These are phyloP conservation scores for Yamadazyma aaseri DNA, from an alignment of 1,139 yeast species.

Conservation along the genomic window DNA sequence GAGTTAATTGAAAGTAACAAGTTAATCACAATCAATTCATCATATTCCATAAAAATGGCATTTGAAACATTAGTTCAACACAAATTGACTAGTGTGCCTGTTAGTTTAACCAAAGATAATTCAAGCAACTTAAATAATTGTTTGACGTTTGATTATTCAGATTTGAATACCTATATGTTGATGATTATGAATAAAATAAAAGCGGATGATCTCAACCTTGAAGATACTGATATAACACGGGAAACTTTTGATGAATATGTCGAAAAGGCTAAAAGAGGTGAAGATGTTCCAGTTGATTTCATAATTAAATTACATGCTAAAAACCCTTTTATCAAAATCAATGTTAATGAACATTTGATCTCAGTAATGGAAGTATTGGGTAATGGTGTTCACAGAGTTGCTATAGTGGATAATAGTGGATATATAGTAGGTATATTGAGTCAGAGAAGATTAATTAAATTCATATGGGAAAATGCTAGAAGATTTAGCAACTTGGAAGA, in stretches of 20 bases:
- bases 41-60: conserved; percentile 78
- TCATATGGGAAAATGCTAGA: conserved; percentile 89
- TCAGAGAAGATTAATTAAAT: conserved; percentile 80
- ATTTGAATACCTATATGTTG: conserved; percentile 78
- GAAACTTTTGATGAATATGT: conserved; percentile 13
- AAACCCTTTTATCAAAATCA: conserved; percentile 78
- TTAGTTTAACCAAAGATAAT: conserved; percentile 40
- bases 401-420: conserved; percentile 58
- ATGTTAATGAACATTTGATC: conserved; percentile 64
- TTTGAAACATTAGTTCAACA: conserved; percentile 72
- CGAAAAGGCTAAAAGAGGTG: conserved; percentile 56
- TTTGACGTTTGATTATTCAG: conserved; percentile 86
- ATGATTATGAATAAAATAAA: conserved; percentile 68
- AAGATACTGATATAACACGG: conserved; percentile 28
- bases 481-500: conserved; percentile 78
- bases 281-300: conserved; percentile 77
- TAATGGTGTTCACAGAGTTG: conserved; percentile 89
- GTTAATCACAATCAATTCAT: conserved; percentile 61
- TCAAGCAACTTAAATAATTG: conserved; percentile 57
- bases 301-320: conserved; percentile 79
- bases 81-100: conserved; percentile 84
- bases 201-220: conserved; percentile 34
- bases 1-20: conserved; percentile 80
- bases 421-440: conserved; percentile 75
- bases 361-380: conserved; percentile 84